Evolutionary conservation across 1,284 basidiomycete genomes (phyloP).

Genomic region (Cutaneotrichosporon sp.): DNA sequence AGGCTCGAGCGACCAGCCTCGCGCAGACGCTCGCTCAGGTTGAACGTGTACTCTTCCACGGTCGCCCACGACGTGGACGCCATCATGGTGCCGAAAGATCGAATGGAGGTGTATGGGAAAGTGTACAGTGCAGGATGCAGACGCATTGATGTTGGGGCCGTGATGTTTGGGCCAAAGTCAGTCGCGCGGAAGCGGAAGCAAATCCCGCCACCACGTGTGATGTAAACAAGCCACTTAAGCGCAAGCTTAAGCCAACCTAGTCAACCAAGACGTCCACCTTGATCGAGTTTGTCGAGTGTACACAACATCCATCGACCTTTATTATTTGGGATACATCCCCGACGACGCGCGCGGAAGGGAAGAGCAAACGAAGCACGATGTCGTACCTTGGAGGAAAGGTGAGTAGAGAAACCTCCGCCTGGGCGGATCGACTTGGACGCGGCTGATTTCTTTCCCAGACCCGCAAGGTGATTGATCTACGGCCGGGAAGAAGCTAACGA

Average conservation of each 20-base stretch:
- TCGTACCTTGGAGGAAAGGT: slow-evolving; percentile 29
- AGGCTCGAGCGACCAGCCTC: slow-evolving; percentile 31
- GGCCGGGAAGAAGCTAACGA: slow-evolving; percentile 3
- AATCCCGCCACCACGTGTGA: slow-evolving; percentile 2
- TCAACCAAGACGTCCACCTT: not conserved
- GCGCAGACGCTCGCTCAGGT: slow-evolving; percentile 30
- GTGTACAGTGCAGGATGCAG: not conserved
- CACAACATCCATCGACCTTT: not conserved
- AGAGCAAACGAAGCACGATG: slow-evolving; percentile 15
- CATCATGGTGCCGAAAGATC: slow-evolving; percentile 1
- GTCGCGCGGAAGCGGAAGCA: slow-evolving; percentile 9
- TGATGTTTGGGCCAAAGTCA: slow-evolving; percentile 1
- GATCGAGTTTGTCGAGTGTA: not conserved
- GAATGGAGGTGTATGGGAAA: not conserved
- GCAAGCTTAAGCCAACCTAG: not conserved
- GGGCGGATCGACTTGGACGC: slow-evolving; percentile 9
- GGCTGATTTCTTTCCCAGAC: slow-evolving; percentile 38
- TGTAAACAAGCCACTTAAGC: not conserved
- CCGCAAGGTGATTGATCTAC: slow-evolving; percentile 28
- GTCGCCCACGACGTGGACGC: slow-evolving; percentile 13
- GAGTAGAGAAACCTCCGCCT: slow-evolving; percentile 10
- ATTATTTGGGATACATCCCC: not conserved
- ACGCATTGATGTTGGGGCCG: not conserved
- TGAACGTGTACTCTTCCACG: slow-evolving; percentile 31
- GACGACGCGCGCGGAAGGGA: not conserved